Conservation (phyloP, 2,329 filamentous ascomycete species). For the Diaporthe ilicicola region DNA sequence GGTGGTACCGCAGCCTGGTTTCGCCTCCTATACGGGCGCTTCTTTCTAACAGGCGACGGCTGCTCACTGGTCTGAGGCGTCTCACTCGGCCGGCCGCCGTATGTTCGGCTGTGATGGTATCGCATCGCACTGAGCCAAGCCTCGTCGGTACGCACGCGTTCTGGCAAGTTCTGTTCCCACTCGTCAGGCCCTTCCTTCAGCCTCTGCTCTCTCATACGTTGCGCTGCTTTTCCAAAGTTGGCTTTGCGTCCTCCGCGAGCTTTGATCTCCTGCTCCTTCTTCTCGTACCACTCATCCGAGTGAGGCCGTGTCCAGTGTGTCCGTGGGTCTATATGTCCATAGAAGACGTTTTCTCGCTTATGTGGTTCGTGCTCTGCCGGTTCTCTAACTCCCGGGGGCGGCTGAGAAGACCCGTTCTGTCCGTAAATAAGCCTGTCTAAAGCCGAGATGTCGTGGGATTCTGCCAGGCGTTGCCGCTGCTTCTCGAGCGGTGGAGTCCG, state of each 20-base stretch:
- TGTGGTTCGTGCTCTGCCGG: conserved; percentile 29
- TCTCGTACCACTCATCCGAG: conserved; percentile 54
- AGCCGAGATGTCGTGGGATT: conserved; percentile 22
- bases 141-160: conserved; percentile 53
- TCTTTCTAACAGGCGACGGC: conserved; percentile 22
- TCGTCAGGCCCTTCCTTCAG: conserved; percentile 34
- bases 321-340: conserved; percentile 59
- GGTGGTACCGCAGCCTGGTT: conserved; percentile 12
- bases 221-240: conserved; percentile 56
- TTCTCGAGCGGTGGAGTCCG: conserved; percentile 27
- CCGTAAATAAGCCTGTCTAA: conserved; percentile 41
- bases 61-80: conserved; percentile 15
- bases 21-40: conserved; percentile 28
- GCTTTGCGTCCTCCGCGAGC: conserved; percentile 58
- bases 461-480: conserved; percentile 26
- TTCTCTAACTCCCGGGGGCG: conserved; percentile 34
- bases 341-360: conserved; percentile 44
- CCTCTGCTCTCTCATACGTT: conserved; percentile 47
- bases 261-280: conserved; percentile 60
- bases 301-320: conserved; percentile 55
- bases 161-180: conserved; percentile 49
- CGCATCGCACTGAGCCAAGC: conserved; percentile 55
- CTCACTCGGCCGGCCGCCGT: neutral
- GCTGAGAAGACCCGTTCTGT: conserved; percentile 36
- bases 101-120: conserved; percentile 28